These are phyloP conservation scores for Erodium texanum DNA, from an alignment of 441 rosid species.

Conservation along the genomic window DNA sequence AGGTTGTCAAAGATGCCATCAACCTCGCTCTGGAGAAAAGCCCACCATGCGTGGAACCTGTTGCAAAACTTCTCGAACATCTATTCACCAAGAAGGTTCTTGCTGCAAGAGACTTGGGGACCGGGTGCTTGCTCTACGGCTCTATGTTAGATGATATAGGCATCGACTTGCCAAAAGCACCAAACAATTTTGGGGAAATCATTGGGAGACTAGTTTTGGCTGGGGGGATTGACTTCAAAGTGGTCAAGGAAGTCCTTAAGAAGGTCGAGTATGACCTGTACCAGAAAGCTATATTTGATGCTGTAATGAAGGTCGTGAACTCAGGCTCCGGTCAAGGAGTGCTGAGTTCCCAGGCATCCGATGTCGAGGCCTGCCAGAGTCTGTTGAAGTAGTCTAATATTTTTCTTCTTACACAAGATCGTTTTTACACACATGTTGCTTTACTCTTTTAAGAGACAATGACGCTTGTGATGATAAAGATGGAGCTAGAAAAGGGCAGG, in stretches of 20 bases:
- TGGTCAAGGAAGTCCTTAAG: conserved; percentile 48
- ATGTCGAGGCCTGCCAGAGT: conserved; percentile 55
- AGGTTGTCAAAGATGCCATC: conserved; percentile 75
- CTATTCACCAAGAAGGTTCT: conserved; percentile 43
- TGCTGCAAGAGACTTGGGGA: conserved; percentile 41
- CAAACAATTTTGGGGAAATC: conserved; percentile 64
- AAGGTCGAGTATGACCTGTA: conserved; percentile 52
- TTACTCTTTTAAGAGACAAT: no score
- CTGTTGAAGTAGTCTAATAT: conserved; percentile 20
- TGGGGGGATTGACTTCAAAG: conserved; percentile 43
- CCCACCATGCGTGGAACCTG: conserved; percentile 51
- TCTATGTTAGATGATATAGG: conserved; percentile 70
- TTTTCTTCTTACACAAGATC: no score
- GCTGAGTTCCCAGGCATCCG: conserved; percentile 44
- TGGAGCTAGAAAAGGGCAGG: no score
- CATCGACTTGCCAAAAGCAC: conserved; percentile 79
- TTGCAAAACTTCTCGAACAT: conserved; percentile 43
- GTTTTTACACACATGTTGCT: no score
- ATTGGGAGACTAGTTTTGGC: conserved; percentile 51
- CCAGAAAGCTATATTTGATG: conserved; percentile 50
- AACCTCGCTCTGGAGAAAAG: conserved; percentile 59
- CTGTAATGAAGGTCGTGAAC: conserved; percentile 33
- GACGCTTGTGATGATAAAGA: no score
- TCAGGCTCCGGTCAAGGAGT: conserved; percentile 32
- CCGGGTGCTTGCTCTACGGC: conserved; percentile 63